phyloP scores from a whole-genome alignment of 768 basidiomycete genomes.

The Mycena galopus region DNA sequence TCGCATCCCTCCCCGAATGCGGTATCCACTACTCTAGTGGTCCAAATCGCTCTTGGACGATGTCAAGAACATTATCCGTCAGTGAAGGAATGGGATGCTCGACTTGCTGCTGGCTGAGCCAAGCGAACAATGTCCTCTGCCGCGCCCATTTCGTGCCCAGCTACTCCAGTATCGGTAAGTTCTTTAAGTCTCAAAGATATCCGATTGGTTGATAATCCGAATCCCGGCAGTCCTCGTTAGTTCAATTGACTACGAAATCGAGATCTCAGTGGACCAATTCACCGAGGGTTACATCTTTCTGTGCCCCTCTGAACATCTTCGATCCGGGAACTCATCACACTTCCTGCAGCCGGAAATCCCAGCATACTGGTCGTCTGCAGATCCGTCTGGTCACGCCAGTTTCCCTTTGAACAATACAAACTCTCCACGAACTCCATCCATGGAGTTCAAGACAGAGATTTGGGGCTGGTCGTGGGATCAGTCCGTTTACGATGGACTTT shows the following conservation, averaged over 20 bases:
- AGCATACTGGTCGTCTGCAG: slow-evolving; percentile 6
- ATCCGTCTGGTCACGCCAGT: background rate
- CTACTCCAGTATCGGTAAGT: background rate
- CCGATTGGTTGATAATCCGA: background rate
- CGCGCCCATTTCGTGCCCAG: background rate
- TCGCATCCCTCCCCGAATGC: background rate
- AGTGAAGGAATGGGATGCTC: background rate
- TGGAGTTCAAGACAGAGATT: background rate
- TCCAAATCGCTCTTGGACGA: background rate
- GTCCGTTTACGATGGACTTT: background rate
- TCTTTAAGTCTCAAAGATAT: background rate
- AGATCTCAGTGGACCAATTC: background rate
- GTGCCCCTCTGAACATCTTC: background rate
- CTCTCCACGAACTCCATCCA: too few species aligned
- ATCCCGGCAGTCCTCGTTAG: background rate
- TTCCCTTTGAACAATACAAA: background rate
- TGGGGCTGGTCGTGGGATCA: background rate
- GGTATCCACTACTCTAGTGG: background rate
- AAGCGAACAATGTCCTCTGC: background rate
- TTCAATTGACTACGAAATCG: background rate
- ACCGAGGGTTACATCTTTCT: slow-evolving; percentile 1
- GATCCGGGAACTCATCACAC: background rate
- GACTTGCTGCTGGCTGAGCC: background rate
- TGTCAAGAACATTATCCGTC: background rate
- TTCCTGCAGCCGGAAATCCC: background rate